A percentile compares a stretch with the other conserved stretches of the same genome.
Evolutionary conservation across 1,284 basidiomycete species (phyloP).

Genomic region (Serendipita sp.): DNA sequence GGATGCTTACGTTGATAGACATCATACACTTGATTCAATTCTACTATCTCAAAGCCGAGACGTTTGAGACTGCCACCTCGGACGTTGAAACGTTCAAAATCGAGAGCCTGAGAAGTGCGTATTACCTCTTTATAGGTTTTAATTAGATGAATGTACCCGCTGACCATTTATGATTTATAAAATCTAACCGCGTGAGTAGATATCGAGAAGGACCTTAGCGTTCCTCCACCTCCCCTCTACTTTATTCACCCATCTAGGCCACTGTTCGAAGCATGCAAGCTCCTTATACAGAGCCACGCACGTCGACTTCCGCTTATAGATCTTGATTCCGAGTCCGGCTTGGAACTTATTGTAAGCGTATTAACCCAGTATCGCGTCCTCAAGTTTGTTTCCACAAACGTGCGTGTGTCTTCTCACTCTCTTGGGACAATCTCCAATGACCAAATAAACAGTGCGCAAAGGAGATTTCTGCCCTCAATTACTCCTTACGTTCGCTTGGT

Average conservation of each 20-base stretch:
- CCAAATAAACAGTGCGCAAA: slow-evolving; percentile 18
- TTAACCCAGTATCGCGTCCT: slow-evolving; percentile 46
- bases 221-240: background rate
- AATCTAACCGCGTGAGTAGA: background rate
- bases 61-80: slow-evolving; percentile 71
- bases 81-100: slow-evolving; percentile 91
- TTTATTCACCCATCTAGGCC: background rate
- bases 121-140: background rate
- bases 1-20: slow-evolving; percentile 92
- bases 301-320: slow-evolving; percentile 42
- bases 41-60: slow-evolving; percentile 72
- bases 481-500: slow-evolving; percentile 32
- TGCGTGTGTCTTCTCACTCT: slow-evolving; percentile 19
- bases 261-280: slow-evolving; percentile 39
- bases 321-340: slow-evolving; percentile 38
- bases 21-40: slow-evolving; percentile 96
- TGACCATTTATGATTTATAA: slow-evolving; percentile 5
- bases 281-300: slow-evolving; percentile 42
- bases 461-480: slow-evolving; percentile 21
- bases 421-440: background rate
- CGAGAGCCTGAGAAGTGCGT: slow-evolving; percentile 70
- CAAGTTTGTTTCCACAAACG: slow-evolving; percentile 49
- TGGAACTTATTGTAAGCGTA: slow-evolving; percentile 42
- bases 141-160: slow-evolving; percentile 11
- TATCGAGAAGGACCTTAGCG: background rate